Percentiles rank a stretch among this genome's conserved stretches.
phyloP scores from a whole-genome alignment of 805 yeast species.

The Dipodascus geniculatus region DNA sequence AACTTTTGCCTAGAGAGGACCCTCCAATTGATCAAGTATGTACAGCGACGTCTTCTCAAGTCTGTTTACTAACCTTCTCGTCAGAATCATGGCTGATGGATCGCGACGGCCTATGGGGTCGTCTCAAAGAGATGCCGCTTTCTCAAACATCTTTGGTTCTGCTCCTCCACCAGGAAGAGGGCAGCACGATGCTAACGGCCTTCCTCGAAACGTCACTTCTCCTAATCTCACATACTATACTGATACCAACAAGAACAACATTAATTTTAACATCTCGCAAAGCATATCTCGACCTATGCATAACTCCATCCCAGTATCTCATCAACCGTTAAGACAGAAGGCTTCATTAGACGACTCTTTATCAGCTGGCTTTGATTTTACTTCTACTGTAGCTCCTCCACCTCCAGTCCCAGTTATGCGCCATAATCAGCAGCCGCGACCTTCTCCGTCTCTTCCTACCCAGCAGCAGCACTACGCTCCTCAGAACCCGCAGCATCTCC shows the following conservation, averaged over 20 bases:
- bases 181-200: conserved; percentile 2
- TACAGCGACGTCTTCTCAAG: no score
- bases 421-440: conserved; percentile 5
- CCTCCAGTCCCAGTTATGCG: conserved; percentile 2
- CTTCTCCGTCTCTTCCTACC: background rate
- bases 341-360: background rate
- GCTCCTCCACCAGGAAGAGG: conserved; percentile 26
- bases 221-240: conserved; percentile 1
- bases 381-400: background rate
- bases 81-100: background rate
- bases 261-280: background rate
- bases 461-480: conserved; percentile 1
- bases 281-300: conserved; percentile 2
- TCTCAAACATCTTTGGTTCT: conserved; percentile 25
- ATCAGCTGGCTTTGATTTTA: background rate
- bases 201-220: background rate
- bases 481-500: background rate
- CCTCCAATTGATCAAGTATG: no score
- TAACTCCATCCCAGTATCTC: background rate
- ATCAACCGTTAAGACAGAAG: background rate
- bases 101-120: conserved; percentile 1
- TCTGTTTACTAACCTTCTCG: no score
- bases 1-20: no score
- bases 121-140: conserved; percentile 19
- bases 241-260: conserved; percentile 4